Conservation (phyloP, 768 basidiomycete species). For the Amanita exitialis region DNA sequence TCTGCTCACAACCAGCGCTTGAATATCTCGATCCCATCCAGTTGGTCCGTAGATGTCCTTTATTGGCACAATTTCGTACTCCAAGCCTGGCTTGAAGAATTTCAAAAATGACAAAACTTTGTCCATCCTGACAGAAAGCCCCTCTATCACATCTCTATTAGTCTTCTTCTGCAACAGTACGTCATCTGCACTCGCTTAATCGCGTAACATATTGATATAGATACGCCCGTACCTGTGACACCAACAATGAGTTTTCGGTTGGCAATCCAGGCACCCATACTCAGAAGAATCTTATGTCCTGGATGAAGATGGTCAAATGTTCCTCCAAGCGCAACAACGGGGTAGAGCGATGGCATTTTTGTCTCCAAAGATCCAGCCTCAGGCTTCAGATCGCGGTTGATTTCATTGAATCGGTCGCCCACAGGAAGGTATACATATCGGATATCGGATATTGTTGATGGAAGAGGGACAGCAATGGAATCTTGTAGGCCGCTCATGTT, state of each 20-base stretch:
- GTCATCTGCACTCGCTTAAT: conserved; percentile 39
- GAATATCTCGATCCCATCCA: conserved; percentile 77
- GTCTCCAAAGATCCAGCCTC: conserved; percentile 7
- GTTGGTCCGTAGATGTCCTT: conserved; percentile 90
- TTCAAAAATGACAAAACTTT: conserved; percentile 59
- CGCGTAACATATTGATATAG: background rate
- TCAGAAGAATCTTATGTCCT: conserved; percentile 93
- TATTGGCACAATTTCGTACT: conserved; percentile 64
- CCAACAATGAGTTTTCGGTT: conserved; percentile 79
- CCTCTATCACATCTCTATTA: conserved; percentile 57
- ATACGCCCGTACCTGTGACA: conserved; percentile 49
- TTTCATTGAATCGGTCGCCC: conserved; percentile 15
- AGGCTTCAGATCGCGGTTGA: conserved; percentile 10
- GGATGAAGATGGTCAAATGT: conserved; percentile 98
- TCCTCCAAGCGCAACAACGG: conserved; percentile 83
- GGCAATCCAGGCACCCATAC: conserved; percentile 84
- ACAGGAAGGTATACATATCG: conserved; percentile 27
- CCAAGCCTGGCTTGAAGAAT: conserved; percentile 58
- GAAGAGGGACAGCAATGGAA: conserved; percentile 29
- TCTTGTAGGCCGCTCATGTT: conserved; percentile 17
- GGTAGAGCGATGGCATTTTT: conserved; percentile 25
- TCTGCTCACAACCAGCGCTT: conserved; percentile 83
- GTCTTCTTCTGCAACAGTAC: conserved; percentile 61
- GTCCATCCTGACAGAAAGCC: conserved; percentile 42
- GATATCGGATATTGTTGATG: conserved; percentile 27